Evolutionary conservation across 192 early-diverging fungal genomes (phyloP).

Genomic region (Umbelopsis sp.): DNA sequence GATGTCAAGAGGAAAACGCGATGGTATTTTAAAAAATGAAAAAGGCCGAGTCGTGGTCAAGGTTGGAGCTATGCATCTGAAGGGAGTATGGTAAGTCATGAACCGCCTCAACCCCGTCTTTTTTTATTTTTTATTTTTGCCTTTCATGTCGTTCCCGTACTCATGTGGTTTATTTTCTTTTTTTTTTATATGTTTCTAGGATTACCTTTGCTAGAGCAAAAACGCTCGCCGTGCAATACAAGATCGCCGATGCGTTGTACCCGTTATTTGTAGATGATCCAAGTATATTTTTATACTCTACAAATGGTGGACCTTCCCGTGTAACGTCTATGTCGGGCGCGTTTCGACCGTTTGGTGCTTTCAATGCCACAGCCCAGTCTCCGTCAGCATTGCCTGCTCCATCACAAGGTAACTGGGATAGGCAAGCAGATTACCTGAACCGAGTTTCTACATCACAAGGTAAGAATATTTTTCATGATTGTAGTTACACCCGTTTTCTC

Average conservation of each 20-base stretch:
- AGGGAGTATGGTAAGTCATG: constrained; percentile 65
- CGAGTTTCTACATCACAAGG: constrained; percentile 21
- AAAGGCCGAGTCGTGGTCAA: constrained; percentile 70
- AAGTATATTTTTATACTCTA: constrained; percentile 59
- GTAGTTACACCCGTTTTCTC: neutral
- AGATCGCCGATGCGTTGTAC: constrained; percentile 70
- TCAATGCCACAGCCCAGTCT: constrained; percentile 1
- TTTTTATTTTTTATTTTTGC: constrained; percentile 15
- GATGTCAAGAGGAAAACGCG: constrained; percentile 72
- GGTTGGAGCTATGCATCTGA: constrained; percentile 70
- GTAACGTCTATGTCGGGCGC: constrained; percentile 7
- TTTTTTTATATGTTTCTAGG: constrained; percentile 26
- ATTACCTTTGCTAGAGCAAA: constrained; percentile 69
- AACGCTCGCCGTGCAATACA: constrained; percentile 67
- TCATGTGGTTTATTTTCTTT: neutral
- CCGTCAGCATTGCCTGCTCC: neutral
- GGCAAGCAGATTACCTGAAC: constrained; percentile 3
- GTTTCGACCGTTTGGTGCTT: constrained; percentile 15
- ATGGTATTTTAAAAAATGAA: constrained; percentile 72
- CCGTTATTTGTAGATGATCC: constrained; percentile 80
- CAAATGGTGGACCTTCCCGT: constrained; percentile 13
- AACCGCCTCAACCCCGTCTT: constrained; percentile 1
- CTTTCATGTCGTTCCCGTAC: too few species aligned
- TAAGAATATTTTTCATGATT: neutral
- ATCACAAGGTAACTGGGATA: constrained; percentile 11